Evolutionary conservation across 345 rosid genomes (phyloP), one percentile per base, ranked within the genome.

Genomic region (Rhizophora apiculata): DNA sequence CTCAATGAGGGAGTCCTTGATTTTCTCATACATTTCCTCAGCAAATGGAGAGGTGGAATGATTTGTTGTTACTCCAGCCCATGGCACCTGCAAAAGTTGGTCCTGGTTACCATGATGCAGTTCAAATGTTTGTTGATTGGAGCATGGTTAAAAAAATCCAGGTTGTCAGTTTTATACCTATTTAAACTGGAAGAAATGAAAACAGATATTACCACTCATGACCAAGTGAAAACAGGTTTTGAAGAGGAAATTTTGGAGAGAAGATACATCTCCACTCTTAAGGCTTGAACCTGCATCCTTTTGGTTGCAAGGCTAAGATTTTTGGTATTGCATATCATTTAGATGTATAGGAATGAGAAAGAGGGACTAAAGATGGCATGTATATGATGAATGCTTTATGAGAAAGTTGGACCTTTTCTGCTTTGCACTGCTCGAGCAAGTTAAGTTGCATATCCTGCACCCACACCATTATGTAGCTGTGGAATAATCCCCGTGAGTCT

Each of bases 31-130:
- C 90, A 91, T 89, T 75, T 89, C 96, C 80, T 95, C 97, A 30
- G 96, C 96, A 75, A 95, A 95, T 21, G 96, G 96, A 74, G 96
- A 91, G 52, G 97, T 91, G 69, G 91, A 86, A 79, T 94, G 86
- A 73, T 87, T 94, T 76, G 96, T 86, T 67, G 83, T 71, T 59
- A 88, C 89, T 72, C 98, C 97, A 46, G 92, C 85, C 91, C 95
- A 91, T 16, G 92, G 89, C 49, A 91, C 88, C 97, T 89, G 84
- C 70, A 70, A 78, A 63, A 76, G 63, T 5, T 9, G 22, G 48
- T 71, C 27, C 24, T 26, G 21, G 68, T 64, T 74, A 18, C 19
- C 11, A 55, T 21, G 39, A 26, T 49, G 69, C 34, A 60, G 27
- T 39, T 48, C 29, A 20, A 22, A 0, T 56, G 60, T 56, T 27